Evolutionary conservation across 1,284 basidiomycete genomes (phyloP).

Genomic region (Apiotrichum gracile): DNA sequence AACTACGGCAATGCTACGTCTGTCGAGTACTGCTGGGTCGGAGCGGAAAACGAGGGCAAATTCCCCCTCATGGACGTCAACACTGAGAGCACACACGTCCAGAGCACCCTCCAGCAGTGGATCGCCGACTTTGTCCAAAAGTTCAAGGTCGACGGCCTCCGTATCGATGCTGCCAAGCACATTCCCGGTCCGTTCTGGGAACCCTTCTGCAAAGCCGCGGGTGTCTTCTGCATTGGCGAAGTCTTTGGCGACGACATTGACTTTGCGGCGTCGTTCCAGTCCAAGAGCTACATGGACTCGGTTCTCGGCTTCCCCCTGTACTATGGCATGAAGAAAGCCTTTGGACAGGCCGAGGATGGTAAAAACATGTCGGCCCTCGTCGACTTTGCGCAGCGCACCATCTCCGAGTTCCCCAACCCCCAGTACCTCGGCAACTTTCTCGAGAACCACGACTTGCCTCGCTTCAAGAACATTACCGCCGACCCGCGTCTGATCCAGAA

Average conservation of each 20-base stretch:
- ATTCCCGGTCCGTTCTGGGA: conserved; percentile 41
- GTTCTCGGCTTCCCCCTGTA: conserved; percentile 60
- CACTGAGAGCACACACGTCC: conserved; percentile 59
- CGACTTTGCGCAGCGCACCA: conserved; percentile 55
- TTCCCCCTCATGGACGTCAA: conserved; percentile 66
- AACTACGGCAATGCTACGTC: conserved; percentile 60
- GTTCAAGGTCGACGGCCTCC: conserved; percentile 58
- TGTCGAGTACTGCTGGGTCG: conserved; percentile 68
- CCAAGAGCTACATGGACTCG: conserved; percentile 40
- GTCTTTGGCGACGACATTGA: conserved; percentile 58
- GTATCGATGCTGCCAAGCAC: conserved; percentile 73
- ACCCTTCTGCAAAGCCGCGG: conserved; percentile 59
- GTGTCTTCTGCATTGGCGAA: conserved; percentile 78
- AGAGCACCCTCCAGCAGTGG: conserved; percentile 57
- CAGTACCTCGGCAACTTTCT: conserved; percentile 67
- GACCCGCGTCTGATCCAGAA: conserved; percentile 50
- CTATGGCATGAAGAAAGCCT: conserved; percentile 58
- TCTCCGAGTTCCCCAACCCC: conserved; percentile 51
- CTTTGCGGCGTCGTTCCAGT: conserved; percentile 36
- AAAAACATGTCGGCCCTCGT: conserved; percentile 60
- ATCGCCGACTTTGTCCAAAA: conserved; percentile 58
- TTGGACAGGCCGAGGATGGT: conserved; percentile 49
- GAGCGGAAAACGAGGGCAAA: conserved; percentile 59
- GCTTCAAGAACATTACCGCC: conserved; percentile 59
- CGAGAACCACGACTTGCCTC: conserved; percentile 73